Percentiles rank a stretch among this genome's conserved stretches.
phyloP scores from a whole-genome alignment of 768 basidiomycete species.

The Kwoniella botswanensis region DNA sequence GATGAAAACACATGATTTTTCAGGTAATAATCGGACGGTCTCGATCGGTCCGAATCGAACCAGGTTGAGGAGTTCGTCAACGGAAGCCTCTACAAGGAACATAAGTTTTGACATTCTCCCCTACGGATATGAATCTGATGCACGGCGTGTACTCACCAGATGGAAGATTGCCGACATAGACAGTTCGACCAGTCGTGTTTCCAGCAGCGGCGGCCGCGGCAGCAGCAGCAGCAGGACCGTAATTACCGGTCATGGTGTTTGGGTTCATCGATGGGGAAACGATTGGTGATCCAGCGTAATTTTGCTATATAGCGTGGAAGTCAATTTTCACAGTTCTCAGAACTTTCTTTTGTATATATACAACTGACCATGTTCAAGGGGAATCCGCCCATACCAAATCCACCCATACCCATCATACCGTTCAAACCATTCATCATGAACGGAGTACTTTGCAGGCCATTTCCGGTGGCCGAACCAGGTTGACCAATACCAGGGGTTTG shows the following conservation, averaged over 20 bases:
- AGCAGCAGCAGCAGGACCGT: slow-evolving; percentile 76
- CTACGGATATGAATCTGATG: not conserved
- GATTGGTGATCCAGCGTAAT: slow-evolving; percentile 28
- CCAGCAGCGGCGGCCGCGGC: slow-evolving; percentile 70
- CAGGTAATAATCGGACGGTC: slow-evolving; percentile 88
- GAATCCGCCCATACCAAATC: slow-evolving; percentile 40
- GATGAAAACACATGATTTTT: slow-evolving; percentile 97
- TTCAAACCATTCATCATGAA: slow-evolving; percentile 34
- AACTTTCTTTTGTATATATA: too few species aligned
- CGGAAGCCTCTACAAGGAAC: slow-evolving; percentile 71
- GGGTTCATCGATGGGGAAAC: slow-evolving; percentile 50
- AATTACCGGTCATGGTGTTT: slow-evolving; percentile 68
- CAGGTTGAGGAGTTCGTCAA: slow-evolving; percentile 95
- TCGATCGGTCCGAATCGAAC: slow-evolving; percentile 98
- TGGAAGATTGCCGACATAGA: slow-evolving; percentile 96
- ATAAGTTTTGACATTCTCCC: slow-evolving; percentile 8
- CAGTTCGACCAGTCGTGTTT: slow-evolving; percentile 75
- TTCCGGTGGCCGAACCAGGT: slow-evolving; percentile 25
- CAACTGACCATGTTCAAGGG: slow-evolving; percentile 36
- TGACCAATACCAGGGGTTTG: slow-evolving; percentile 31
- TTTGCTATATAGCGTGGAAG: slow-evolving; percentile 14
- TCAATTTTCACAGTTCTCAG: too few species aligned
- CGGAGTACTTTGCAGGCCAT: slow-evolving; percentile 22
- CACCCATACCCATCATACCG: slow-evolving; percentile 43
- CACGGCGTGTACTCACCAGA: slow-evolving; percentile 59